phyloP scores from a whole-genome alignment of 768 basidiomycete species.

The Termitomyces sp. region DNA sequence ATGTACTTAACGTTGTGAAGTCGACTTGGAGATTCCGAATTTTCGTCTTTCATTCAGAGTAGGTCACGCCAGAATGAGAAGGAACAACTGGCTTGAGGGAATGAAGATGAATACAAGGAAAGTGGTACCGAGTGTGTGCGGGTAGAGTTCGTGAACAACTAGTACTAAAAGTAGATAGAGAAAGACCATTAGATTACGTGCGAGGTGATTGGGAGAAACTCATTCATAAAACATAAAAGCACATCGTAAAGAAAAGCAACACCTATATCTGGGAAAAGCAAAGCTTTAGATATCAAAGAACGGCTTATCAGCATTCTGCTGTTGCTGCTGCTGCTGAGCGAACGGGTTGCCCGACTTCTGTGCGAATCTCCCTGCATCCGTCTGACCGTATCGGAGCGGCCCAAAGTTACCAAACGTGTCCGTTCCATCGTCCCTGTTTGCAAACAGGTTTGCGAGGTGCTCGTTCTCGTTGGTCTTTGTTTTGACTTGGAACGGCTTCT shows the following conservation, averaged over 20 bases:
- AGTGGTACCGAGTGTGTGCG: neutral
- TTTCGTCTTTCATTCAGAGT: too few relatives aligned
- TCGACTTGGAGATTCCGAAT: too few relatives aligned
- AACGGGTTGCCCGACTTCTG: slow-evolving; percentile 70
- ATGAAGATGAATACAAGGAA: neutral
- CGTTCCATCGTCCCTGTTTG: slow-evolving; percentile 86
- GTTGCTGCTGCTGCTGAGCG: slow-evolving; percentile 55
- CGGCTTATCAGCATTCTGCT: slow-evolving; percentile 61
- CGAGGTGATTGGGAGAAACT: neutral
- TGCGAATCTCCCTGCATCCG: slow-evolving; percentile 46
- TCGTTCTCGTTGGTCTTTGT: slow-evolving; percentile 56
- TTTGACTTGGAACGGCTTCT: slow-evolving; percentile 38
- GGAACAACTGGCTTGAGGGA: neutral
- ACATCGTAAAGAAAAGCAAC: neutral
- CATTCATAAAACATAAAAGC: neutral
- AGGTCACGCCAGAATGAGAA: neutral
- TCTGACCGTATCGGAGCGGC: slow-evolving; percentile 64
- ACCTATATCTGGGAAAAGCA: neutral
- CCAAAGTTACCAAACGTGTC: slow-evolving; percentile 97
- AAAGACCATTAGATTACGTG: neutral
- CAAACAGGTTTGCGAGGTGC: slow-evolving; percentile 80
- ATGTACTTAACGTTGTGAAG: too few relatives aligned
- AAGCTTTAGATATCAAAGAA: slow-evolving; percentile 68
- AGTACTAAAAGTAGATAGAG: neutral
- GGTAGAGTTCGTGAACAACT: neutral